A percentile compares a stretch with the other conserved stretches of the same genome.
Evolutionary conservation across 2,329 filamentous ascomycete species (phyloP).

Genomic region (Coniochaeta sp.): DNA sequence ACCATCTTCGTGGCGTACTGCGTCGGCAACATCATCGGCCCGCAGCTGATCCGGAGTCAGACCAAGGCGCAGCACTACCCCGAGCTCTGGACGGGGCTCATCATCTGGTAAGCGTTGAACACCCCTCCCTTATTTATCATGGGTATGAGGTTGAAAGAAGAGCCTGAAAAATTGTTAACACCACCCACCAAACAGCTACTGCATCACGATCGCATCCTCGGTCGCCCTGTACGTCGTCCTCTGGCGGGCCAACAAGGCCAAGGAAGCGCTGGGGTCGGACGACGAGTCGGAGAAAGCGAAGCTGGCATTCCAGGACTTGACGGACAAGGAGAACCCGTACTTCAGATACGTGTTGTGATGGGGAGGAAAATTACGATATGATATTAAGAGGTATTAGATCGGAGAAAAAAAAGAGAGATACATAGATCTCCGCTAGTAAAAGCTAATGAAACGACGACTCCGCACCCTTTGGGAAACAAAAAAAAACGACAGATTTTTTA

Average conservation of each 20-base stretch:
- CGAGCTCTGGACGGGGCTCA: conserved; percentile 61
- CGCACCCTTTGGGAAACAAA: not conserved
- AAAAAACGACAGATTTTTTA: not conserved
- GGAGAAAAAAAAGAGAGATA: not conserved
- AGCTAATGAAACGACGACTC: not conserved
- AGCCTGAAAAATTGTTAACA: no score
- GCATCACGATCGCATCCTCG: conserved; percentile 56
- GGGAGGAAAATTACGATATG: not conserved
- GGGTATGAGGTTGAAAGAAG: no score
- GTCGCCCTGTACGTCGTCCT: conserved; percentile 51
- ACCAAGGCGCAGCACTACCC: conserved; percentile 62
- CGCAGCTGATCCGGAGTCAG: conserved; percentile 61
- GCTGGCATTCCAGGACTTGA: conserved; percentile 59
- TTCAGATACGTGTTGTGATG: conserved; percentile 51
- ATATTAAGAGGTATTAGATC: not conserved
- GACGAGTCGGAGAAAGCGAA: conserved; percentile 57
- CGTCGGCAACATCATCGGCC: conserved; percentile 69
- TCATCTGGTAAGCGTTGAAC: conserved; percentile 38
- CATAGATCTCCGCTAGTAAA: not conserved
- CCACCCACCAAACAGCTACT: conserved; percentile 40
- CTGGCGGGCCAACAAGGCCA: conserved; percentile 46
- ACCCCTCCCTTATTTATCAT: not conserved
- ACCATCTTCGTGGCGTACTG: conserved; percentile 71
- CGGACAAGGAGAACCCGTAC: conserved; percentile 60
- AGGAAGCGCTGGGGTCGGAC: conserved; percentile 32